Percentiles rank a stretch among this genome's conserved stretches.
These are phyloP conservation scores for Nasturtium officinale DNA, from an alignment of 345 rosid genomes.

Conservation along the genomic window DNA sequence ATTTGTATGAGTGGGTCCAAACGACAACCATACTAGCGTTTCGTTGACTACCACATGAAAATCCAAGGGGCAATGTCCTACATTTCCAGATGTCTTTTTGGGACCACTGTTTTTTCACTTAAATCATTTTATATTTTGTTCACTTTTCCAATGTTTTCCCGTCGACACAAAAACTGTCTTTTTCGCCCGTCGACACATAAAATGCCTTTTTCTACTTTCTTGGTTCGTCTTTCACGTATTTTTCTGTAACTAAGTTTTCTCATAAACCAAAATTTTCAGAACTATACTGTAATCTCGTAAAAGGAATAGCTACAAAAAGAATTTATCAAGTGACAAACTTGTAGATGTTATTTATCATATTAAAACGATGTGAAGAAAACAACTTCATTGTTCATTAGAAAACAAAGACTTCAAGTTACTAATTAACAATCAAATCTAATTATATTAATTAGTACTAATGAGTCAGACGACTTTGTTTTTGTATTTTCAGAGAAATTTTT, in stretches of 20 bases:
- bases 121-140: conserved; percentile 1
- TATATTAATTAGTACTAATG: too few relatives aligned
- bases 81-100: conserved; percentile 28
- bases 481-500: not conserved
- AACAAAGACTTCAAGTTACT: not conserved
- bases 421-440: not conserved
- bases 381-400: too few relatives aligned
- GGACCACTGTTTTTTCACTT: conserved; percentile 29
- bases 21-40: conserved; percentile 42
- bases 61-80: conserved; percentile 28
- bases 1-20: conserved; percentile 21
- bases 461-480: not conserved
- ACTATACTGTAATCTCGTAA: not conserved
- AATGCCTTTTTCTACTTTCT: conserved; percentile 13
- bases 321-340: not conserved
- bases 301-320: not conserved
- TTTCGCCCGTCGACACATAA: conserved; percentile 38
- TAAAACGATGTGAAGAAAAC: not conserved
- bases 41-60: conserved; percentile 37
- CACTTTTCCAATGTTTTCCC: conserved; percentile 16
- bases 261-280: not conserved
- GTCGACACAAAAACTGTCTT: conserved; percentile 6
- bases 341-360: not conserved
- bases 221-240: not conserved
- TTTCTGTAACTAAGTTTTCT: not conserved